A percentile compares a stretch with the other conserved stretches of the same genome.
These are phyloP conservation scores for Candida nanaspora DNA, from an alignment of 805 yeast genomes.

Conservation along the genomic window DNA sequence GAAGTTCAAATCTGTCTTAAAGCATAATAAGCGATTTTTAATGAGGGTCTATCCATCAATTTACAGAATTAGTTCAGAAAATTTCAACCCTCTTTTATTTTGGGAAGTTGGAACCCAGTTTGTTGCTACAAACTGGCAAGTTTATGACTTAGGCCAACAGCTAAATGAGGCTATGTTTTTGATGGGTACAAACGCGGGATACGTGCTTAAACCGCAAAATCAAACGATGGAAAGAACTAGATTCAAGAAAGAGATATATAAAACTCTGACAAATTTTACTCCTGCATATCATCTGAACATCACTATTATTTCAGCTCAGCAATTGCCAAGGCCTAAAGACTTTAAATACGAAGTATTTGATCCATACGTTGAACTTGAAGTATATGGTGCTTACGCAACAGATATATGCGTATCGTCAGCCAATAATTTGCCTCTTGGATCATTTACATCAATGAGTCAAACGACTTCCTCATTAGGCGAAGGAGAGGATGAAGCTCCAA, in stretches of 20 bases:
- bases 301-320: constrained; percentile 71
- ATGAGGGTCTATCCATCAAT: constrained; percentile 88
- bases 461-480: background rate
- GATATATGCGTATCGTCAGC: background rate
- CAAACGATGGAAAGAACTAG: constrained; percentile 10
- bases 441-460: background rate
- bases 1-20: constrained; percentile 48
- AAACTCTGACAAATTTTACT: constrained; percentile 14
- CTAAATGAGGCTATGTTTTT: constrained; percentile 78
- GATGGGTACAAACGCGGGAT: constrained; percentile 56
- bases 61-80: constrained; percentile 67
- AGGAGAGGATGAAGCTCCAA: background rate
- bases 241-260: constrained; percentile 10
- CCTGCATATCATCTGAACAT: constrained; percentile 26
- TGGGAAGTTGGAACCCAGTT: constrained; percentile 89
- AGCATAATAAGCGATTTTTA: constrained; percentile 69
- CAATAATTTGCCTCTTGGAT: background rate
- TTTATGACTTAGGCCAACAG: constrained; percentile 84
- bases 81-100: constrained; percentile 69
- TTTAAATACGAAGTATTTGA: constrained; percentile 38
- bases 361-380: constrained; percentile 57
- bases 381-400: constrained; percentile 33
- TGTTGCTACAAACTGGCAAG: constrained; percentile 98
- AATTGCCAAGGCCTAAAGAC: constrained; percentile 65
- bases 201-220: constrained; percentile 63